A percentile compares a stretch with the other conserved stretches of the same genome.
These are phyloP conservation scores for Hypoxylon perforatum DNA, from an alignment of 495 filamentous ascomycete species.

Conservation along the genomic window DNA sequence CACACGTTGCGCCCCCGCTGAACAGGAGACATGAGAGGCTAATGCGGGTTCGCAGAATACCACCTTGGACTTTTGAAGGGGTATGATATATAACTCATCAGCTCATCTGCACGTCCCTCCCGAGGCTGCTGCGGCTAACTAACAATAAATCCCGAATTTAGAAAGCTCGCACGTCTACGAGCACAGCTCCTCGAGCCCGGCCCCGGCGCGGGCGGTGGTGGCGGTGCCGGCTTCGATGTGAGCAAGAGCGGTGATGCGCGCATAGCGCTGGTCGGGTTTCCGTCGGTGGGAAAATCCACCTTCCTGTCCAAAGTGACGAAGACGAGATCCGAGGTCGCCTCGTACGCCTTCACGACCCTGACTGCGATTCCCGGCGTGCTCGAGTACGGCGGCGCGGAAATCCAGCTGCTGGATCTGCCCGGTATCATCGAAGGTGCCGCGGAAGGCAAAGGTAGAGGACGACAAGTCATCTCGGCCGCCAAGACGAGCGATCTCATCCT, in stretches of 20 bases:
- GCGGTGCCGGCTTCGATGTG: constrained; percentile 89
- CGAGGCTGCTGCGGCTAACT: constrained; percentile 18
- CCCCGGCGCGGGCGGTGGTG: constrained; percentile 80
- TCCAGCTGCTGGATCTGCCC: constrained; percentile 97
- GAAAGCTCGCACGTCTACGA: constrained; percentile 94
- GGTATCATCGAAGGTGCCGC: constrained; percentile 98
- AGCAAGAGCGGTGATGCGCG: constrained; percentile 97
- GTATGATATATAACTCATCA: too few relatives aligned
- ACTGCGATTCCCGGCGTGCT: constrained; percentile 98
- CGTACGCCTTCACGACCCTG: constrained; percentile 97
- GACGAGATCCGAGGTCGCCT: constrained; percentile 94
- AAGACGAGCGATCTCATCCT: constrained; percentile 98
- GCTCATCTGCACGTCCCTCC: neutral
- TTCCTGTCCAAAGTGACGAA: constrained; percentile 99
- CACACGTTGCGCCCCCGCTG: neutral
- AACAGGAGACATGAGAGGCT: constrained; percentile 17
- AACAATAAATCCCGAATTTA: constrained; percentile 47
- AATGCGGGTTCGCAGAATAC: constrained; percentile 73
- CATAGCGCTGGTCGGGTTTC: constrained; percentile 97
- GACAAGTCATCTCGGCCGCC: constrained; percentile 98
- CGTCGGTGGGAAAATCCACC: constrained; percentile 98
- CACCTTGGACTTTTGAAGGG: constrained; percentile 98
- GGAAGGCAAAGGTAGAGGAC: constrained; percentile 94
- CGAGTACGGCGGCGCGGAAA: constrained; percentile 98
- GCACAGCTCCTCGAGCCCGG: constrained; percentile 95